Percentiles rank a stretch among this genome's conserved stretches.
phyloP scores from a whole-genome alignment of 2,329 filamentous ascomycete species.

The Aureobasidium lini region DNA sequence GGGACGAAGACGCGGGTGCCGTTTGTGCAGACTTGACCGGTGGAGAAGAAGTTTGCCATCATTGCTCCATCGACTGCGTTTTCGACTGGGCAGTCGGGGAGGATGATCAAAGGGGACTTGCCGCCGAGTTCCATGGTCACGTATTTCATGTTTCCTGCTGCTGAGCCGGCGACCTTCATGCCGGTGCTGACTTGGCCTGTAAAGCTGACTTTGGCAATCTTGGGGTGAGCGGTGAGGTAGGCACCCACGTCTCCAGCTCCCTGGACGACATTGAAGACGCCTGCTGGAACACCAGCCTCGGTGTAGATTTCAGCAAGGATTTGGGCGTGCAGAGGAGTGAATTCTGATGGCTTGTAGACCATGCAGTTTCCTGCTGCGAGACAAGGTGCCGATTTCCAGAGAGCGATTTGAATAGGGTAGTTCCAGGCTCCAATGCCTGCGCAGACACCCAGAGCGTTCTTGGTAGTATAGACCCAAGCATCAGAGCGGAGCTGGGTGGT shows the following conservation, averaged over 20 bases:
- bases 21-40: slow-evolving; percentile 88
- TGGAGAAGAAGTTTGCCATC: slow-evolving; percentile 91
- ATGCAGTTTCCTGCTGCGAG: slow-evolving; percentile 82
- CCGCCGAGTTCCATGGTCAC: slow-evolving; percentile 89
- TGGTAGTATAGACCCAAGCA: slow-evolving; percentile 76
- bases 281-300: slow-evolving; percentile 70
- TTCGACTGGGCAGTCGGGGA: slow-evolving; percentile 71
- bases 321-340: slow-evolving; percentile 75
- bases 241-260: slow-evolving; percentile 71
- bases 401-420: slow-evolving; percentile 82
- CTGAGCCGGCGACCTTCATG: slow-evolving; percentile 68
- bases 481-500: slow-evolving; percentile 65
- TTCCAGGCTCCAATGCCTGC: slow-evolving; percentile 88
- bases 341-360: slow-evolving; percentile 86
- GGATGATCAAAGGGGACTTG: slow-evolving; percentile 72
- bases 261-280: slow-evolving; percentile 83
- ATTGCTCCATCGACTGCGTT: slow-evolving; percentile 82
- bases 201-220: slow-evolving; percentile 79
- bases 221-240: slow-evolving; percentile 63
- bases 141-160: slow-evolving; percentile 75
- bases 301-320: slow-evolving; percentile 67
- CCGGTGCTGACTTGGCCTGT: slow-evolving; percentile 82
- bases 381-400: slow-evolving; percentile 84
- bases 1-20: slow-evolving; percentile 83
- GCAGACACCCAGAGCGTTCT: slow-evolving; percentile 75